These are phyloP conservation scores for Abrus pulchellus DNA, from an alignment of 306 rosid species.

Conservation along the genomic window DNA sequence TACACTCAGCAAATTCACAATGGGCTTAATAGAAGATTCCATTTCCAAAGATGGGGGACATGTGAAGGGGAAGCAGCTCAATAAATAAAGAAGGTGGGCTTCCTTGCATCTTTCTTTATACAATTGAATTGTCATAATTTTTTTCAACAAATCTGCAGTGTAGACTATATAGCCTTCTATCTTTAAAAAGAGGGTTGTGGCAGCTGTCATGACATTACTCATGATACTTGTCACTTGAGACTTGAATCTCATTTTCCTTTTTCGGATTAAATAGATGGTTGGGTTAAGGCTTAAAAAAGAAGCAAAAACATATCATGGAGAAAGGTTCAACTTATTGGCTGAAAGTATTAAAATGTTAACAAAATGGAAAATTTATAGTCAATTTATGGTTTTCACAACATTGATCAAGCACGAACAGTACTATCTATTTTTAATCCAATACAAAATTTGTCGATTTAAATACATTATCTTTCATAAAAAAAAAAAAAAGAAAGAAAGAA, in stretches of 20 bases:
- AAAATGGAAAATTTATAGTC: not conserved
- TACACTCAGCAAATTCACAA: not conserved
- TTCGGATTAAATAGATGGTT: no score
- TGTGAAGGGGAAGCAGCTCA: constrained; percentile 23
- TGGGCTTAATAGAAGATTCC: constrained; percentile 25
- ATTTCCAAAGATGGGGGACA: constrained; percentile 25
- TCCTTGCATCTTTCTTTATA: constrained; percentile 8
- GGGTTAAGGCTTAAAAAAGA: not conserved
- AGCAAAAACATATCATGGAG: not conserved
- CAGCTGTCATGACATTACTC: constrained; percentile 25
- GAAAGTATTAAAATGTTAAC: not conserved
- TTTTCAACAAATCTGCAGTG: constrained; percentile 8
- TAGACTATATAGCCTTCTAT: not conserved
- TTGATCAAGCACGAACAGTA: not conserved
- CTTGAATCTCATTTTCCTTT: not conserved
- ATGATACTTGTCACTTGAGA: not conserved
- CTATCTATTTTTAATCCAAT: constrained; percentile 16
- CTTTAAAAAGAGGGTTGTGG: not conserved
- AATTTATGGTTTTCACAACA: not conserved
- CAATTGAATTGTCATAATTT: constrained; percentile 1
- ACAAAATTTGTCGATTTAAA: not conserved
- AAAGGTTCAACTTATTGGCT: not conserved
- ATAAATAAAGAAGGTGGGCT: constrained; percentile 19
- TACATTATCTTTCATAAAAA: not conserved
- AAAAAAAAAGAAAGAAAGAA: no score